Base-by-base conservation (phyloP, 2,329 filamentous ascomycete species). In the Phyllosticta capitalensis region DNA sequence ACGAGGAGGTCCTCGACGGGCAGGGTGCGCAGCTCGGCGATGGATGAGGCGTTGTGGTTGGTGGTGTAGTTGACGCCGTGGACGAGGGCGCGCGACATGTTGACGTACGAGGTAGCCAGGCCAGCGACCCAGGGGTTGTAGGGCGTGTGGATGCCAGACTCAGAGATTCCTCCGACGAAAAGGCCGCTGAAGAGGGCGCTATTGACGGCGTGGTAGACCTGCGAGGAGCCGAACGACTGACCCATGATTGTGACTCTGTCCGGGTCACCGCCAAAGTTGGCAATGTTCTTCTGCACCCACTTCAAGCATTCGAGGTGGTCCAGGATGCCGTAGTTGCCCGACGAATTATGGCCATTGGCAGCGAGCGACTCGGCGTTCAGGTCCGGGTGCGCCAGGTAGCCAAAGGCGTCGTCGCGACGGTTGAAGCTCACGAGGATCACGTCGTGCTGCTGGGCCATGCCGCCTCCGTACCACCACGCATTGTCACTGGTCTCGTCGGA, bases 251-350 rank as follows among this genome's bases (percentile, higher is more conserved):
- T 75, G 56, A 75, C 71, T 9, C 67, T 66, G 2, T 67, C 57
- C n/a, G 67, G 65, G 56, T 74, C 69, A 22, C 72, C 72, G 7
- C 70, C 70, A 53, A 74, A 73, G n/a, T 53, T 48, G 1, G 61
- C 65, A 50, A 75, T 74, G 59, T 74, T 69, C 56, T 72, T 68
- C n/a, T 68, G 65, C 5, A 74, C 69, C 73, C 73, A 75, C 58
- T 75, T 67, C 17, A 75, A 67, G 1, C 69, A 72, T 21, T 19
- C 52, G 20, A 64, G 62, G 58, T 67, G 67, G 53, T 71, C 68
- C 7, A 67, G 55, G 5, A 69, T 61, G 14, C 68, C 66, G 20
- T 64, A 67, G 55, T 70, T 70, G 14, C 67, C 67, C n/a, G 68
- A 68, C 48, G 60, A 64, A 54, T 69, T 66, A 56, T 65, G 62